Evolutionary conservation across 306 rosid genomes (phyloP).

Genomic region (Abrus pulchellus): DNA sequence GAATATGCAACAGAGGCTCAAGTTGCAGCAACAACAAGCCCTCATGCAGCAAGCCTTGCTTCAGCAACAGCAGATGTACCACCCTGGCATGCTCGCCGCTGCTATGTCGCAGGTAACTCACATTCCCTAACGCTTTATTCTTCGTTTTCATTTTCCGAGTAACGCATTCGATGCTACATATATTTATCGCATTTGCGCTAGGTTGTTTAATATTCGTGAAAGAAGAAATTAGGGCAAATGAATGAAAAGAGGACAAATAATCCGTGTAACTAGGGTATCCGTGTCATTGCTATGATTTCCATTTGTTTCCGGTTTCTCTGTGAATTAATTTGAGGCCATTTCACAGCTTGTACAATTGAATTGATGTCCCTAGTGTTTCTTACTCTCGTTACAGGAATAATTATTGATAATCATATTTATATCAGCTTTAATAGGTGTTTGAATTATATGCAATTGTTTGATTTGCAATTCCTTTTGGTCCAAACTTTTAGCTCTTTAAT

Average conservation of each 20-base stretch:
- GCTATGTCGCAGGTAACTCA: slow-evolving; percentile 69
- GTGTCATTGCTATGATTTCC: not conserved
- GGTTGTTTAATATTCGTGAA: not conserved
- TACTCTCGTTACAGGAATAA: not conserved
- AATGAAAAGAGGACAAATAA: not conserved
- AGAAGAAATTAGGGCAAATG: not conserved
- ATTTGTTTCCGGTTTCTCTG: not conserved
- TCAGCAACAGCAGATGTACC: slow-evolving; percentile 80
- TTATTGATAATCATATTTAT: not conserved
- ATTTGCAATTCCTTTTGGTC: not conserved
- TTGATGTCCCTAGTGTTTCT: not conserved
- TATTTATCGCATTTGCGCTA: slow-evolving; percentile 7
- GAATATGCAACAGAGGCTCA: slow-evolving; percentile 77
- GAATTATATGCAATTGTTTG: slow-evolving; percentile 22
- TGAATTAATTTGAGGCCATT: slow-evolving; percentile 1
- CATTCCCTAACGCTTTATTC: not conserved
- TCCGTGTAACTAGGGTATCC: slow-evolving; percentile 13
- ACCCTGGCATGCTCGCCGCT: slow-evolving; percentile 81
- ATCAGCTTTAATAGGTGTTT: not conserved
- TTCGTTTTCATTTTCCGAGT: not conserved
- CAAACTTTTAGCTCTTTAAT: slow-evolving; percentile 15
- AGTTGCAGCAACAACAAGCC: slow-evolving; percentile 75
- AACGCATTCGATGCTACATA: not conserved
- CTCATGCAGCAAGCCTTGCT: slow-evolving; percentile 83
- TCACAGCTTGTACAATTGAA: not conserved